Evolutionary conservation across 371 early-diverging fungal species (phyloP).

Genomic region (Apophysomyces sp.): DNA sequence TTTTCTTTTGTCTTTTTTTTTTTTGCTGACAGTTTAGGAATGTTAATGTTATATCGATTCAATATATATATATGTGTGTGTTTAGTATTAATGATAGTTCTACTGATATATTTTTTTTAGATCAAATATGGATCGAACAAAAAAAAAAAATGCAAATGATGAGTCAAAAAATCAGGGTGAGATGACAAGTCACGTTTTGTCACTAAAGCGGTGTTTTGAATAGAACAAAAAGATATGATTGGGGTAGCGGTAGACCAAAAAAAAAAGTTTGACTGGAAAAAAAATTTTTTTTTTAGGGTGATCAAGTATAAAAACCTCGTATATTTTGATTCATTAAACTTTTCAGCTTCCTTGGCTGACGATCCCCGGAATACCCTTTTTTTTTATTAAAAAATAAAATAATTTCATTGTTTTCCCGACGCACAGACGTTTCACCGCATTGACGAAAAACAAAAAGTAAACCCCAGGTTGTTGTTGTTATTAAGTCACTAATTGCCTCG

Average conservation of each 20-base stretch:
- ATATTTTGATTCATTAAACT: constrained; percentile 15
- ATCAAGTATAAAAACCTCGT: constrained; percentile 1
- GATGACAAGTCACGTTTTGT: not conserved
- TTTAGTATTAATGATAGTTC: too few relatives aligned
- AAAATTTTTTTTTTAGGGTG: not conserved
- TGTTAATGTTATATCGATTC: too few relatives aligned
- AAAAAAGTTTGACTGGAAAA: constrained; percentile 1
- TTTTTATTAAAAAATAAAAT: constrained; percentile 7
- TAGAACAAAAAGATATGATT: not conserved
- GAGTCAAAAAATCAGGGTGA: not conserved
- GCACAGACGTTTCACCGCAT: not conserved
- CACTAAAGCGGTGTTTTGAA: not conserved
- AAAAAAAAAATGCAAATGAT: not conserved
- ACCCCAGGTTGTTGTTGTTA: not conserved
- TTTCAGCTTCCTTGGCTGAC: constrained; percentile 52
- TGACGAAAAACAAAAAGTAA: constrained; percentile 1
- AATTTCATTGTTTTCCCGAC: not conserved
- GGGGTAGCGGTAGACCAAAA: not conserved
- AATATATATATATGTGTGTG: too few relatives aligned
- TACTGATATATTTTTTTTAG: too few relatives aligned
- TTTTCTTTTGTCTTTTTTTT: too few relatives aligned
- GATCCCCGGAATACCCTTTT: constrained; percentile 39
- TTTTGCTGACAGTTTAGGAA: too few relatives aligned
- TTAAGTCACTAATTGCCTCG: constrained; percentile 1
- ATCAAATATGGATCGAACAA: too few relatives aligned